A percentile compares a stretch with the other conserved stretches of the same genome.
These are phyloP conservation scores for Phialophora tarda DNA, from an alignment of 2,329 filamentous ascomycete genomes.

Conservation along the genomic window DNA sequence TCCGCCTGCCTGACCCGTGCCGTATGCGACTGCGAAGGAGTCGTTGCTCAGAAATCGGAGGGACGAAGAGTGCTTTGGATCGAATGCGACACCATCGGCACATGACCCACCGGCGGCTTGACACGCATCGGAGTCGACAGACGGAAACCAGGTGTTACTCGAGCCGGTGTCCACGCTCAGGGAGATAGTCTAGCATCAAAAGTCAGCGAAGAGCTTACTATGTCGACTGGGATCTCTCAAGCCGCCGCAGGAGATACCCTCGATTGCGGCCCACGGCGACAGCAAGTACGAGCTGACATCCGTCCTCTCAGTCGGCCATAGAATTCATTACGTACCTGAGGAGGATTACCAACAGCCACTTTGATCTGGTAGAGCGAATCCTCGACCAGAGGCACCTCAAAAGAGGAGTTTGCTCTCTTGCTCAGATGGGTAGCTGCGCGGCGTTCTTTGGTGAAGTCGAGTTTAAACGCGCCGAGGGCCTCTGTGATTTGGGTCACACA, in stretches of 20 bases:
- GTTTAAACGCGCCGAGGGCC: not conserved
- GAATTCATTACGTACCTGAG: conserved; percentile 1
- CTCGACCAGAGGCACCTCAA: not conserved
- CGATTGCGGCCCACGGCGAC: not conserved
- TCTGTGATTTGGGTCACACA: not conserved
- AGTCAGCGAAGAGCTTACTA: not conserved
- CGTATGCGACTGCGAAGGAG: conserved; percentile 46
- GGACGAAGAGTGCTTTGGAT: conserved; percentile 1
- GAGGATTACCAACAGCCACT: not conserved
- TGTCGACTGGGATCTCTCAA: not conserved
- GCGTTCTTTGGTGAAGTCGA: conserved; percentile 1
- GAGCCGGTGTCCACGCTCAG: not conserved
- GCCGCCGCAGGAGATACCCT: not conserved
- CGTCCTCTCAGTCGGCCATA: not conserved
- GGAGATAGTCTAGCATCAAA: not conserved
- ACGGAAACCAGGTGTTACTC: conserved; percentile 9
- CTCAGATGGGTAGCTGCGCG: not conserved
- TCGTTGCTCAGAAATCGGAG: conserved; percentile 1
- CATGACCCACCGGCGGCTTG: conserved; percentile 1
- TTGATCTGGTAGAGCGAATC: not conserved
- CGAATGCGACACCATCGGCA: not conserved
- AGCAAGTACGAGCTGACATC: not conserved
- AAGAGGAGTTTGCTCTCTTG: not conserved
- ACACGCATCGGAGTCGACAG: not conserved
- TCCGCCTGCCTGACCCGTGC: conserved; percentile 59